Evolutionary conservation across 148 eudicot species (phyloP).

Genomic region (Pouteria glomerata): DNA sequence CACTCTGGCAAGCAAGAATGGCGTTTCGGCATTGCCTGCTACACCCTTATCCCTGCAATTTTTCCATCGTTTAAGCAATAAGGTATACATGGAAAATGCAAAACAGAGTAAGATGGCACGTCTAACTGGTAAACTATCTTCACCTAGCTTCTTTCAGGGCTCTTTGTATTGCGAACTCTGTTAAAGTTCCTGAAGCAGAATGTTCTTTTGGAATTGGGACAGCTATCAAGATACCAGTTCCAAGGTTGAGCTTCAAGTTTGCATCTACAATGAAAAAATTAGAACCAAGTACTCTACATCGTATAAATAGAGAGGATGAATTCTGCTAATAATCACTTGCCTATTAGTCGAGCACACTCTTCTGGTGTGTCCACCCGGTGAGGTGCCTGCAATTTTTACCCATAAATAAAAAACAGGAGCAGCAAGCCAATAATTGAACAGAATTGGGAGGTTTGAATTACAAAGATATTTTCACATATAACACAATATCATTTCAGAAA

Average conservation of each 20-base stretch:
- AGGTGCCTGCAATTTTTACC: slow-evolving; percentile 47
- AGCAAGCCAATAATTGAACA: slow-evolving; percentile 6
- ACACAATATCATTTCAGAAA: neutral
- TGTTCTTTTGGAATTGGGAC: slow-evolving; percentile 91
- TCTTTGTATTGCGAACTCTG: slow-evolving; percentile 84
- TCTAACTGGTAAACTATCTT: neutral
- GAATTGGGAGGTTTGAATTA: neutral
- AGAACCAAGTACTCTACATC: neutral
- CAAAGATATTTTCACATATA: neutral
- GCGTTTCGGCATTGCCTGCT: slow-evolving; percentile 91
- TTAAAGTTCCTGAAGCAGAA: slow-evolving; percentile 70
- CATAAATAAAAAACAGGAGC: neutral
- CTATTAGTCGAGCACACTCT: slow-evolving; percentile 85
- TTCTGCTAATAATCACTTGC: slow-evolving; percentile 21
- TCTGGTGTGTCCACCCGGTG: slow-evolving; percentile 66
- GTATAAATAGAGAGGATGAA: neutral
- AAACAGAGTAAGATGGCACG: slow-evolving; percentile 1
- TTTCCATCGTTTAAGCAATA: neutral
- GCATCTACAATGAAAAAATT: slow-evolving; percentile 42
- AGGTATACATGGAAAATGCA: neutral
- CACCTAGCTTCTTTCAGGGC: slow-evolving; percentile 84
- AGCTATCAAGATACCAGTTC: slow-evolving; percentile 75
- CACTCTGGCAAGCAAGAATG: slow-evolving; percentile 88
- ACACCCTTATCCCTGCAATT: slow-evolving; percentile 68
- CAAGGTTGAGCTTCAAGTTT: slow-evolving; percentile 56